Base-by-base conservation (phyloP, 139 green algal species). In the Chlorella vulgaris region DNA sequence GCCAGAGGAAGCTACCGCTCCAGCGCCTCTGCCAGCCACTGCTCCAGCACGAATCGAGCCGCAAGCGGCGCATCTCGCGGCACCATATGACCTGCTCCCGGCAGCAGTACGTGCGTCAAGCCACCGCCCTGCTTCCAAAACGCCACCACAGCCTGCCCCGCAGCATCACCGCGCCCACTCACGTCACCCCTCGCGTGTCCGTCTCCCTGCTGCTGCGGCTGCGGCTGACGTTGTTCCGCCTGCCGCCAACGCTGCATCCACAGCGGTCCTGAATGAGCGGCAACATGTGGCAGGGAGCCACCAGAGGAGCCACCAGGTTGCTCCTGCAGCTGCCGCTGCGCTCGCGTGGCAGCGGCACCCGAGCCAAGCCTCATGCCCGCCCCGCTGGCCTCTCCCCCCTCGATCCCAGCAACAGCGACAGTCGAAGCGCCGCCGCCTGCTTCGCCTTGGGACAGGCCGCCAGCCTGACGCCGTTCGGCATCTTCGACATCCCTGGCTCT, bases 61-160 rank as follows among this genome's bases (percentile, higher is more conserved):
- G 77, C 78, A 15, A 68, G 13, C 6, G 87, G 89, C 51, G 85
- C 83, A 55, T 92, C 84, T 4, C 66, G 55, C 0, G 87, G 87
- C 28, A 89, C 78, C 89, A 93, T 93, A 80, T 93, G 89, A 2
- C 89, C 89, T 4, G 89, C 89, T 6, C 81, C 75, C 5, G 63
- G 81, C 13, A 91, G 74, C 21, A 91, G 82, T 7, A 84, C 86
- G 40, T 90, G 89, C 1, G 80, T 86, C 39, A 93, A 61, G 0
- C 39, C 53, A 13, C 69, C 76, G 39, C 76, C 65, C 42, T 78
- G 24, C 62, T 78, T 81, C 69, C 75, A 84, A 26, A 73, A 86
- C 0, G 67, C 84, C 22, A 60, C 84, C 1, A 83, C 80, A 26
- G 28, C 35, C 5, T 51, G 10, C 13, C 33, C 71, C 19, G 50